Conservation (phyloP, 1,284 basidiomycete species). For the Moniliophthora roreri region DNA sequence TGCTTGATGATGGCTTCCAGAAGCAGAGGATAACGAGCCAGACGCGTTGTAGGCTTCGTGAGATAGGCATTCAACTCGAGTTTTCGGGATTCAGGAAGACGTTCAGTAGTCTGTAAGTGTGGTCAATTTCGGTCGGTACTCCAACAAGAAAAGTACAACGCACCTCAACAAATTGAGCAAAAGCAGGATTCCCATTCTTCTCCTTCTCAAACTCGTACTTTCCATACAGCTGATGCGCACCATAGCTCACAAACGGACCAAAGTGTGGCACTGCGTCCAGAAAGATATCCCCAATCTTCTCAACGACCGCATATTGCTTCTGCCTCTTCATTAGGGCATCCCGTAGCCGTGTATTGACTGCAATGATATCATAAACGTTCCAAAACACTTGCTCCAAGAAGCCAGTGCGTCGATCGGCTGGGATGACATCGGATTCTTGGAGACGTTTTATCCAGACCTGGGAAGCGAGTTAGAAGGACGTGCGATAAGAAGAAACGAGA, state of each 20-base stretch:
- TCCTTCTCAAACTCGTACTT: constrained; percentile 99
- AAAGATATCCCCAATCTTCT: constrained; percentile 90
- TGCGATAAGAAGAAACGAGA: constrained; percentile 5
- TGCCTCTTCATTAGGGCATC: constrained; percentile 96
- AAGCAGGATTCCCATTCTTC: constrained; percentile 90
- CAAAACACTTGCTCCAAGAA: constrained; percentile 97
- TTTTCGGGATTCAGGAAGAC: constrained; percentile 93
- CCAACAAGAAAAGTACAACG: constrained; percentile 21
- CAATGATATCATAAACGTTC: constrained; percentile 95
- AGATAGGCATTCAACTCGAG: constrained; percentile 98
- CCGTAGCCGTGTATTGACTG: constrained; percentile 85
- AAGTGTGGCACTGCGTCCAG: constrained; percentile 89
- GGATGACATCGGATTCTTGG: constrained; percentile 76
- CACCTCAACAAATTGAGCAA: constrained; percentile 95
- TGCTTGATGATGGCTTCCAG: constrained; percentile 93
- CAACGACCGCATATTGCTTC: constrained; percentile 91
- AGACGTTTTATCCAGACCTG: constrained; percentile 92
- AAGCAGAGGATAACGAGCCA: constrained; percentile 94
- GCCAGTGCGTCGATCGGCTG: constrained; percentile 74
- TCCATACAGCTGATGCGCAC: constrained; percentile 95
- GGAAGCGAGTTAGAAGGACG: constrained; percentile 9
- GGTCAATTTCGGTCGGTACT: neutral
- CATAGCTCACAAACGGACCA: constrained; percentile 91
- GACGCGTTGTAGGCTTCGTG: constrained; percentile 96
- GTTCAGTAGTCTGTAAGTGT: constrained; percentile 73